phyloP scores from a whole-genome alignment of 495 filamentous ascomycete species.

The Pyrenula massariospora region DNA sequence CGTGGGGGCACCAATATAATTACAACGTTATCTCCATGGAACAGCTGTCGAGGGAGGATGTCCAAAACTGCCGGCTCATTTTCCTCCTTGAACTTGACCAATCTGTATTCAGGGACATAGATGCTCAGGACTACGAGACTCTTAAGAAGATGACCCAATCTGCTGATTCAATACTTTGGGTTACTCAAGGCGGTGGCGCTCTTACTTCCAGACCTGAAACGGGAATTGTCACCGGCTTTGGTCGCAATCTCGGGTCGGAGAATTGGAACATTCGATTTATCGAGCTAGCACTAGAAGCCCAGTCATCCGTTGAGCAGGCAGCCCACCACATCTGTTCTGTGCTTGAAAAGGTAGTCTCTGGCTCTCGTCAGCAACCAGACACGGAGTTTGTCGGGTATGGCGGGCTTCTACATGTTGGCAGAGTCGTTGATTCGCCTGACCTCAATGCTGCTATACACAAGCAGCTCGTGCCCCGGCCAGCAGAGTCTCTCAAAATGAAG shows the following conservation, averaged over 20 bases:
- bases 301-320: neutral
- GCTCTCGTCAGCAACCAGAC: constrained; percentile 14
- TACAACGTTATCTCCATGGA: neutral
- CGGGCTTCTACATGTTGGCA: neutral
- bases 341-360: constrained; percentile 13
- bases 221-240: neutral
- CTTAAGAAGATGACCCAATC: neutral
- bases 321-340: constrained; percentile 18
- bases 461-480: neutral
- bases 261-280: neutral
- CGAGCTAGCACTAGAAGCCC: neutral
- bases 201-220: neutral
- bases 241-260: neutral
- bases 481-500: neutral
- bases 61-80: neutral
- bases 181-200: neutral
- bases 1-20: neutral
- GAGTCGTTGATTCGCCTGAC: constrained; percentile 6
- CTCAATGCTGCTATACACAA: no score
- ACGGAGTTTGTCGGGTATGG: neutral
- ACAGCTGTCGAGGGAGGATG: neutral
- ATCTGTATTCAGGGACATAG: neutral
- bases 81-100: neutral
- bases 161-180: neutral
- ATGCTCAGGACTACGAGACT: neutral